A percentile compares a stretch with the other conserved stretches of the same genome.
phyloP scores from a whole-genome alignment of 768 basidiomycete genomes.

The Lentinus brumalis region DNA sequence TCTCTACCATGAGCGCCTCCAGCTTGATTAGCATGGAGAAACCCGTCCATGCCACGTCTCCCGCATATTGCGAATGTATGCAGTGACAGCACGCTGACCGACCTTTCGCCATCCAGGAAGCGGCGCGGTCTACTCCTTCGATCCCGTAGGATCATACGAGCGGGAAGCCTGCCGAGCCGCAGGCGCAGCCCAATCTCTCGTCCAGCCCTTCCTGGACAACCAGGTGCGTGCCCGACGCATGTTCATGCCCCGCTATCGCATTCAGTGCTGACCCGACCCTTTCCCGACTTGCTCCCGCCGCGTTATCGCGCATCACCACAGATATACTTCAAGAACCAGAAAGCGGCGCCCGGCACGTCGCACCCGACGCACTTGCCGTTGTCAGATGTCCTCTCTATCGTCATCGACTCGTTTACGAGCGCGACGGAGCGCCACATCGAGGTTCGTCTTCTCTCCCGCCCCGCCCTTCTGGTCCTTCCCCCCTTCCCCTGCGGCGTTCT shows the following conservation, averaged over 20 bases:
- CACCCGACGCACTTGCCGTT: conserved; percentile 86
- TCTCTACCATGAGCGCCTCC: too few relatives aligned
- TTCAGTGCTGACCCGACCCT: conserved; percentile 39
- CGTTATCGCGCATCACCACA: conserved; percentile 36
- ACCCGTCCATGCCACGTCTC: not conserved
- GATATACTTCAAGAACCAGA: conserved; percentile 99
- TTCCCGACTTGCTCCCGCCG: conserved; percentile 46
- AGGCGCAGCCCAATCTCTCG: conserved; percentile 89
- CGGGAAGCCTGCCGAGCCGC: conserved; percentile 96
- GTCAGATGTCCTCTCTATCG: conserved; percentile 75
- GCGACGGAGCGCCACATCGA: conserved; percentile 99
- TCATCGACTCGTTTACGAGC: conserved; percentile 94
- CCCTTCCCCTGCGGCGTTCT: not conserved
- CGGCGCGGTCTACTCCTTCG: conserved; percentile 99
- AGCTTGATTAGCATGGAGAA: too few relatives aligned
- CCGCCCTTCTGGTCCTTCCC: not conserved
- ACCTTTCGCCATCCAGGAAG: conserved; percentile 54
- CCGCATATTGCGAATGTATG: conserved; percentile 3
- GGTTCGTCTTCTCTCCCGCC: conserved; percentile 44
- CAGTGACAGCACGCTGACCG: conserved; percentile 10
- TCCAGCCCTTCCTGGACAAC: conserved; percentile 98
- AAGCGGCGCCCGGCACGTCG: conserved; percentile 64
- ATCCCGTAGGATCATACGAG: conserved; percentile 98
- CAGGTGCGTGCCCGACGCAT: conserved; percentile 61
- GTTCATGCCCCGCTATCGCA: conserved; percentile 2